Base-by-base conservation (phyloP, 345 rosid species). In the Cardamine resedifolia region DNA sequence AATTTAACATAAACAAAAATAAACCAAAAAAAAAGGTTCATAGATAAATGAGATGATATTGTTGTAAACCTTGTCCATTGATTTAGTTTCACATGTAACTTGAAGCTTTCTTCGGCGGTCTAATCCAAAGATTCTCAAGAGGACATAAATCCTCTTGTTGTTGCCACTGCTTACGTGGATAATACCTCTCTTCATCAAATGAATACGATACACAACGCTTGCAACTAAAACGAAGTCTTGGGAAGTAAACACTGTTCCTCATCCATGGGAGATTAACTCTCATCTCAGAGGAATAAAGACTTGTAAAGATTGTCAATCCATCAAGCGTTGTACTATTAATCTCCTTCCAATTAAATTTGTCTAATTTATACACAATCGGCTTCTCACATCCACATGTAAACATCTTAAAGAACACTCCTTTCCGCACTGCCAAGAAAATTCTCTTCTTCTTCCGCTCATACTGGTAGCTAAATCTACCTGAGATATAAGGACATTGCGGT, bases 91-190 rank as follows among this genome's bases (percentile, higher is more conserved):
- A 70, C 66, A 70, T 70, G 67, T 59, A 70, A 15, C 41, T 20
- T 14, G 15, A 28, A 62, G 45, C 76, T 50, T 61, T 71, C 44
- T 62, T 62, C 0, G 62, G 69, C 14, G 69, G 60, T 34, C 69
- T 51, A 52, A 63, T 72, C 76, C 76, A 72, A 72, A 72, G 55
- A 72, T 43, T 41, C 60, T 72, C 70, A 63, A 63, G 5, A 19
- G 76, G 63, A 43, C 63, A 63, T 30, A 62, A 23, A 21, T 51
- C 55, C 69, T 72, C 70, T 16, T 68, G 66, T n/a, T 61, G 64
- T 81, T 77, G 81, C 83, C 90, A 84, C 80, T 74, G 66, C 51
- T 66, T 65, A 19, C 62, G 60, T 5, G 69, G 69, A 52, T 62
- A 62, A 41, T 38, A 71, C 75, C 75, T 71, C 45, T 27, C 53